Conservation (phyloP, 1,139 yeast genomes). For the Geotrichum armillariae region DNA sequence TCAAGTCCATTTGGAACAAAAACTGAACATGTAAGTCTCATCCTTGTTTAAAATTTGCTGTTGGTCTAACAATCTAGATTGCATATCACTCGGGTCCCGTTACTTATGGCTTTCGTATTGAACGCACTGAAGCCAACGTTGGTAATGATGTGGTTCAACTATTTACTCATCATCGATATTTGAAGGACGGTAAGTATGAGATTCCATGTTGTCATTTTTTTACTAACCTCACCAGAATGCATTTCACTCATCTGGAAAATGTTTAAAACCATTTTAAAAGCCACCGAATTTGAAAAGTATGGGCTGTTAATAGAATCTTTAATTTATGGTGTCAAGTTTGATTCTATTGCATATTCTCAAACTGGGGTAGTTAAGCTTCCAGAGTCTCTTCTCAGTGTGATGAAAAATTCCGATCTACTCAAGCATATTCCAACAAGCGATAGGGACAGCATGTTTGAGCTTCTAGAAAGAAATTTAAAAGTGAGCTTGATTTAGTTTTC, state of each 20-base stretch:
- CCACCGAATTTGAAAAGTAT: conserved; percentile 36
- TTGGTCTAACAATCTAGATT: conserved; percentile 37
- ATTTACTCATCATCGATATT: conserved; percentile 26
- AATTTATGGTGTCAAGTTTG: conserved; percentile 10
- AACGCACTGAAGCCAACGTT: conserved; percentile 22
- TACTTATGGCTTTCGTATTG: conserved; percentile 57
- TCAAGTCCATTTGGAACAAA: conserved; percentile 37
- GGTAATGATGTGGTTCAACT: conserved; percentile 24
- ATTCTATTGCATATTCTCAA: conserved; percentile 27
- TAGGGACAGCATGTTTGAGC: conserved; percentile 4
- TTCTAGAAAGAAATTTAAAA: conserved; percentile 1
- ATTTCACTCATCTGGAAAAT: conserved; percentile 12
- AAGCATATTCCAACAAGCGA: conserved; percentile 6
- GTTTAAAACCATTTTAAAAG: conserved; percentile 28
- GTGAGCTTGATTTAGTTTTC: conserved; percentile 11
- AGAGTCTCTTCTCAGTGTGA: neutral
- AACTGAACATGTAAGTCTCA: conserved; percentile 13
- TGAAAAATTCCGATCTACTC: conserved; percentile 11
- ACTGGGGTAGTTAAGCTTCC: conserved; percentile 14
- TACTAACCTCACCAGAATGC: conserved; percentile 6
- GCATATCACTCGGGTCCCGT: conserved; percentile 74
- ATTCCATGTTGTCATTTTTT: neutral
- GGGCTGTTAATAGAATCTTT: conserved; percentile 15
- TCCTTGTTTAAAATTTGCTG: neutral
- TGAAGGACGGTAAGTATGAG: conserved; percentile 27